phyloP scores from a whole-genome alignment of 192 early-diverging fungal species.

The Coemansia sp. region DNA sequence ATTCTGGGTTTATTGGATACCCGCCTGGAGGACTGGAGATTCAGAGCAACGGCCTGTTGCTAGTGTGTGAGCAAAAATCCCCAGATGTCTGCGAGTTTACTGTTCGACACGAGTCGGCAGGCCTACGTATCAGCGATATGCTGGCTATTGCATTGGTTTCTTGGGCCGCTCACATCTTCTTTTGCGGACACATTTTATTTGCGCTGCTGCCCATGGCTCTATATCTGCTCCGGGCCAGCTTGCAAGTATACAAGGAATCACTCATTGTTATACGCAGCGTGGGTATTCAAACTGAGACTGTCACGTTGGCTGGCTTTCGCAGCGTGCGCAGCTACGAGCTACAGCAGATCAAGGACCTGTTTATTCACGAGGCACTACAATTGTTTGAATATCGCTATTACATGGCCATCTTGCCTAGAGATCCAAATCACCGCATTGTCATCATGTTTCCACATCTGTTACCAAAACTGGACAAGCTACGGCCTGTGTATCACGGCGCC shows the following conservation, averaged over 20 bases:
- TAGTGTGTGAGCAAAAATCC: slow-evolving; percentile 46
- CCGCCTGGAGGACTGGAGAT: slow-evolving; percentile 48
- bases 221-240: slow-evolving; percentile 26
- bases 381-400: slow-evolving; percentile 48
- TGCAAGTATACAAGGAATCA: slow-evolving; percentile 47
- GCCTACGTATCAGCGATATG: slow-evolving; percentile 27
- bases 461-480: slow-evolving; percentile 29
- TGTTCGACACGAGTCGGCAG: slow-evolving; percentile 28
- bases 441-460: slow-evolving; percentile 50
- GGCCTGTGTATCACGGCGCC: slow-evolving; percentile 46
- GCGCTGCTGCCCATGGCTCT: slow-evolving; percentile 35
- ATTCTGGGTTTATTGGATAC: slow-evolving; percentile 40
- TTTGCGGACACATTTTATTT: slow-evolving; percentile 31
- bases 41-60: slow-evolving; percentile 24
- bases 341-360: slow-evolving; percentile 31
- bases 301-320: slow-evolving; percentile 34
- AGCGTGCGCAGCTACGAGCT: slow-evolving; percentile 35
- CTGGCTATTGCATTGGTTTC: slow-evolving; percentile 43
- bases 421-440: slow-evolving; percentile 17
- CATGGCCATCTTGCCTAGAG: slow-evolving; percentile 48
- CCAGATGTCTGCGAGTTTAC: slow-evolving; percentile 47
- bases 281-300: slow-evolving; percentile 43
- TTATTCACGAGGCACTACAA: slow-evolving; percentile 49
- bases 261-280: slow-evolving; percentile 47
- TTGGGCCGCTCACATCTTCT: slow-evolving; percentile 48